Evolutionary conservation across 495 filamentous ascomycete genomes (phyloP), one percentile per base, ranked within the genome.

Genomic region (Podospora comata): DNA sequence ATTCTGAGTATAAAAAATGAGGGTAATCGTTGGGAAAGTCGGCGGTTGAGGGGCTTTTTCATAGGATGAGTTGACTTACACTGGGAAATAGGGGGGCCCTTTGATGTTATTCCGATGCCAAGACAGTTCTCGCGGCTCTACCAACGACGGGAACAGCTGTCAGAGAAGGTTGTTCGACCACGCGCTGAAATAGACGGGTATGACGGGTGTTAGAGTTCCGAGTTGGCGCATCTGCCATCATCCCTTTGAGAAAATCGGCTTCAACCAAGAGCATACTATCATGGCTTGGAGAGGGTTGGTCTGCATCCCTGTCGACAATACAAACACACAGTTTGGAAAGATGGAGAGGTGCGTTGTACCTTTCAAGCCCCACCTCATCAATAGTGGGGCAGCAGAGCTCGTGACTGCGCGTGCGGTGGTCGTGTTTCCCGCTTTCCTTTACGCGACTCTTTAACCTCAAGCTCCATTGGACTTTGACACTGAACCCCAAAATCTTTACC

Each of bases 31-130:
- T 6, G 39, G 15, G 13, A 48, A 48, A 44, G 4, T 32, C 7
- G 34, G 59, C 53, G 65, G 16, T 34, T 18, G n/a, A 23, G 60
- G 27, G 0, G 20, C 23, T 7, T 13, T 28, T 32, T 13, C 30
- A 7, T 32, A 7, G 7, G 30, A 32, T 32, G 30, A 32, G 30
- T 32, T 61, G 2, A 74, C 74, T 75, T 72, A 75, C 74, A 71
- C 15, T 44, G 67, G 23, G 63, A 62, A 44, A 74, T 68, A 19
- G 69, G 67, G 27, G 69, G 62, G 4, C 59, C 44, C 30, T 48
- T 23, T 65, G 23, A 23, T 23, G 59, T 19, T 60, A 60, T 34
- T 70, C 48, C 5, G 62, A 65, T 65, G 60, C 65, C 28, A 70
- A 70, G 9, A 67, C 70, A 26, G 64, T 55, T 27, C 65, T 68